Evolutionary conservation across 2,329 filamentous ascomycete genomes (phyloP).

Genomic region (Pseudogymnoascus sp.): DNA sequence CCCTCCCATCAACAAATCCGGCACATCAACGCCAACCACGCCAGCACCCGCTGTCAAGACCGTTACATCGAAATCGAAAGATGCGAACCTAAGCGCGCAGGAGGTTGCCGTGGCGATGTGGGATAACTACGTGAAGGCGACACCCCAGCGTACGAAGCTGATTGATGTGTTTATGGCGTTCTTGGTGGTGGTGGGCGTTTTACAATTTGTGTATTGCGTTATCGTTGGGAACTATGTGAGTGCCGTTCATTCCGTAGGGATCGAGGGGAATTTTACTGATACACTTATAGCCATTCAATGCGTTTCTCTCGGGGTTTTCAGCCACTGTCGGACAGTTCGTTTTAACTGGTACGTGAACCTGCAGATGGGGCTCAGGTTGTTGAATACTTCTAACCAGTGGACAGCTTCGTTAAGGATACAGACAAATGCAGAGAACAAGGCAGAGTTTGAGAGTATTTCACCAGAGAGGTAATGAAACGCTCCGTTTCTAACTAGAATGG

Average conservation of each 20-base stretch:
- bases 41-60: constrained; percentile 20
- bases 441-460: constrained; percentile 68
- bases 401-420: constrained; percentile 77
- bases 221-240: constrained; percentile 90
- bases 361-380: not conserved
- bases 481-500: not conserved
- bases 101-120: constrained; percentile 65
- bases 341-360: constrained; percentile 61
- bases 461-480: constrained; percentile 60
- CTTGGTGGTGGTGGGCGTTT: constrained; percentile 71
- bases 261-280: constrained; percentile 12
- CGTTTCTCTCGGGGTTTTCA: constrained; percentile 90
- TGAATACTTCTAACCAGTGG: constrained; percentile 1
- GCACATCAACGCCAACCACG: constrained; percentile 22
- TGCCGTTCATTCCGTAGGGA: constrained; percentile 21
- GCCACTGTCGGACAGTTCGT: constrained; percentile 97
- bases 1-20: constrained; percentile 17
- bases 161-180: constrained; percentile 89
- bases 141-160: constrained; percentile 85
- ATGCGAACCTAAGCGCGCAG: constrained; percentile 22
- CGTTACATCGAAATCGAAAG: constrained; percentile 20
- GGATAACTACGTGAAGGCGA: constrained; percentile 71
- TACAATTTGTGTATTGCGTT: constrained; percentile 92
- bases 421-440: constrained; percentile 75
- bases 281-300: constrained; percentile 81